A percentile compares a stretch with the other conserved stretches of the same genome.
These are phyloP conservation scores for Acer yangbiense DNA, from an alignment of 345 rosid species.

Conservation along the genomic window DNA sequence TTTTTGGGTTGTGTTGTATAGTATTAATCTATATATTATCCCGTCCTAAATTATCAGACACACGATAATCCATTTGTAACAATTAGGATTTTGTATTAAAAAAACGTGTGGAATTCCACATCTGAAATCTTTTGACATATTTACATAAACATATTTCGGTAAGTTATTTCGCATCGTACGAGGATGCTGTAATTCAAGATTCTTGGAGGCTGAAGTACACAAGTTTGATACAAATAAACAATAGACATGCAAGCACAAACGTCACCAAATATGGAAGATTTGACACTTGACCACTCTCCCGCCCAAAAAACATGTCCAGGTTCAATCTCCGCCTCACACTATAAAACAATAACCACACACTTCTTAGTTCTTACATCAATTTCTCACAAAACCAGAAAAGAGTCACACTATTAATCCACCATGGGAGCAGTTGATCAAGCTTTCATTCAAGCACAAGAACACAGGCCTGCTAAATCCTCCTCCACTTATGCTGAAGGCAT, in stretches of 20 bases:
- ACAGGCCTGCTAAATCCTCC: slow-evolving; percentile 31
- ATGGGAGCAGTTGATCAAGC: slow-evolving; percentile 37
- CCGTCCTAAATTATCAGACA: no score
- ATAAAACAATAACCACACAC: no score
- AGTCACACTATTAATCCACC: slow-evolving; percentile 16
- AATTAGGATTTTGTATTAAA: no score
- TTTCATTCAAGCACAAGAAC: slow-evolving; percentile 36
- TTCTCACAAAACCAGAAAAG: no score
- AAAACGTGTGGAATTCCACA: no score
- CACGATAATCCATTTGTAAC: no score
- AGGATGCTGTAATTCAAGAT: neutral
- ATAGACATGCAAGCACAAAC: neutral
- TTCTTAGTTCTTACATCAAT: no score
- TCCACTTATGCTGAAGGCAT: slow-evolving; percentile 29
- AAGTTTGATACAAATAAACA: neutral
- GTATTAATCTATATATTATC: accelerated
- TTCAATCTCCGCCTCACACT: neutral
- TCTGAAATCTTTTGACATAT: no score
- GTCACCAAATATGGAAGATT: neutral
- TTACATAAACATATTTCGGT: no score
- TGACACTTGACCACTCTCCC: neutral
- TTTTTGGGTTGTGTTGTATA: no score
- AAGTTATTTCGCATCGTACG: no score
- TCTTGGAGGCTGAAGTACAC: neutral
- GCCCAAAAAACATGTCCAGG: neutral